Evolutionary conservation across 2,329 filamentous ascomycete genomes (phyloP).

Genomic region (Phialophora macrospora): DNA sequence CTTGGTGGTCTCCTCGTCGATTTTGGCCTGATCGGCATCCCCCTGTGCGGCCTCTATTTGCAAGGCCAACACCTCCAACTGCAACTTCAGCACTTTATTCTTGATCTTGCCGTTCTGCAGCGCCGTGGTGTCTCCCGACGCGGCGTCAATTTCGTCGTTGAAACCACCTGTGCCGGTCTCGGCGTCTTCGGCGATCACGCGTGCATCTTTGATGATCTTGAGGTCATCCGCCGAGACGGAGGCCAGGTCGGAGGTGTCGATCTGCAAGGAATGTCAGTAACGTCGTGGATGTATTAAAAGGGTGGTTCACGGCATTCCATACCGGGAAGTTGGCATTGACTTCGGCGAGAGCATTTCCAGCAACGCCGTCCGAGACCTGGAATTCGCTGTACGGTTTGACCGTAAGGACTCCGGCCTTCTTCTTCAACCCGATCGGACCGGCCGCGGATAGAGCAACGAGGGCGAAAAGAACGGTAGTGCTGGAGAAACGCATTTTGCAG

Average conservation of each 20-base stretch:
- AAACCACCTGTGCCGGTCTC: conserved; percentile 55
- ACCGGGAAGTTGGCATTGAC: conserved; percentile 62
- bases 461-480: conserved; percentile 23
- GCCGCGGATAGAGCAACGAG: conserved; percentile 27
- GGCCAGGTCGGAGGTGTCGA: conserved; percentile 47
- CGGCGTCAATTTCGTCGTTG: conserved; percentile 59
- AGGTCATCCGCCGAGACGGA: conserved; percentile 56
- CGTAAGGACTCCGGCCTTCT: conserved; percentile 28
- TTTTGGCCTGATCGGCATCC: conserved; percentile 50
- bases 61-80: conserved; percentile 58
- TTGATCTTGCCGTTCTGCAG: conserved; percentile 63
- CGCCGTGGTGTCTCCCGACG: conserved; percentile 48
- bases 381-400: conserved; percentile 28
- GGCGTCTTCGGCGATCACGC: conserved; percentile 59
- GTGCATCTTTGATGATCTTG: conserved; percentile 57
- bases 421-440: conserved; percentile 14
- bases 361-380: conserved; percentile 49
- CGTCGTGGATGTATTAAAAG: too few relatives aligned
- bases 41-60: conserved; percentile 60
- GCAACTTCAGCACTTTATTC: conserved; percentile 65
- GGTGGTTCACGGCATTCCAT: conserved; percentile 24
- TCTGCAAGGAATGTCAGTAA: conserved; percentile 14
- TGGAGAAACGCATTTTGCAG: conserved; percentile 24
- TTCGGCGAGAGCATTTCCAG: conserved; percentile 60
- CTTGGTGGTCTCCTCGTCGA: conserved; percentile 57